Conservation (phyloP, 2,329 filamentous ascomycete genomes). For the Raffaelea ambrosiae region DNA sequence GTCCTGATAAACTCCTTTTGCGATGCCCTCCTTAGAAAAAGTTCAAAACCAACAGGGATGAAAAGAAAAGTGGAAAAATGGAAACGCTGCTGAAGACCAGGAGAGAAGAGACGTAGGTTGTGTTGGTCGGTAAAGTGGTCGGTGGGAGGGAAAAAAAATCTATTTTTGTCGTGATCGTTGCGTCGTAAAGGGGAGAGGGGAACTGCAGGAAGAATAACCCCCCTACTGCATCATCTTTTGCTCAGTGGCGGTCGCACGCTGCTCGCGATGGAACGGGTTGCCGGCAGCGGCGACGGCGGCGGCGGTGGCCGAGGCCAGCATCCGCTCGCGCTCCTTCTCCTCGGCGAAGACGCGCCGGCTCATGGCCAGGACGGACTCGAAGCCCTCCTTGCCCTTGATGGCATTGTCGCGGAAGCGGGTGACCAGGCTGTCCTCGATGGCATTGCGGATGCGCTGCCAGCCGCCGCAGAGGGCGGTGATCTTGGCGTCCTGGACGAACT, state of each 20-base stretch:
- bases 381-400: constrained; percentile 81
- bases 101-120: background rate
- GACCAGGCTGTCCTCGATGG: constrained; percentile 84
- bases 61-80: background rate
- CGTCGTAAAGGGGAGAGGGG: too few relatives aligned
- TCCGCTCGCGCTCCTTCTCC: constrained; percentile 59
- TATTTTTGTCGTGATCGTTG: background rate
- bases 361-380: constrained; percentile 91
- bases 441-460: constrained; percentile 95
- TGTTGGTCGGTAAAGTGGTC: too few relatives aligned
- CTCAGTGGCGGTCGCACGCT: too few relatives aligned
- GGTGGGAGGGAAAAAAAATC: background rate
- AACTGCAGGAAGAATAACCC: too few relatives aligned
- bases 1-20: background rate
- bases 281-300: constrained; percentile 12
- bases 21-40: background rate
- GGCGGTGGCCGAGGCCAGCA: constrained; percentile 11
- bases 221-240: background rate
- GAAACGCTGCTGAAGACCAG: background rate
- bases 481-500: constrained; percentile 82
- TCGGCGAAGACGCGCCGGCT: constrained; percentile 85
- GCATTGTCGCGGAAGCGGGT: constrained; percentile 90
- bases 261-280: constrained; percentile 10
- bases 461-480: constrained; percentile 92
- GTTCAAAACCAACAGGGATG: background rate